Base-by-base conservation (phyloP, 169 alveolate species). In the Eimeria necatrix region DNA sequence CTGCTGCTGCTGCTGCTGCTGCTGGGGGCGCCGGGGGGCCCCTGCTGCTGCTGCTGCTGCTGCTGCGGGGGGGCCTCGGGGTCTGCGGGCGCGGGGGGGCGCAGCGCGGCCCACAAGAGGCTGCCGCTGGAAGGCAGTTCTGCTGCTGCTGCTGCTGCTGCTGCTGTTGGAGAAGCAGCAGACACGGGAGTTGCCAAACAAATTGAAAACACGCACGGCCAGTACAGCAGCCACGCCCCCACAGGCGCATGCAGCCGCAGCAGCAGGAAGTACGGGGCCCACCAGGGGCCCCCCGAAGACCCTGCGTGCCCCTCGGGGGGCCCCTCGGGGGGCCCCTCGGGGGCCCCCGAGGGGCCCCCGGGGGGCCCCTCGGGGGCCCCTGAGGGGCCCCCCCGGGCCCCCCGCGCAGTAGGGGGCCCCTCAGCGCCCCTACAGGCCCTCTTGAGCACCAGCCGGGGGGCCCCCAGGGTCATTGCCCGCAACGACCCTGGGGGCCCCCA, bases 221-320 rank as follows among this genome's bases (percentile, higher is more conserved):
- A 95, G 60, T 92, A 95, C 0, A 96, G 95, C 41, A 96, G 86
- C 95, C 96, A 96, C 4, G 96, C 73, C 16, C 98, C 98, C 24
- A 95, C 24, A 56, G 97, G 98, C 4, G 98, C 96, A 18, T 97
- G 97, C n/a, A 97, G 59, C 26, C 96, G 95, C 83, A 85, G 78
- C 1, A 60, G 94, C 26, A 85, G 95, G 64, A 80, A 96, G 71
- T 96, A 73, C 24, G 93, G 97, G 26, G 86, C 86, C 86, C 86
- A 76, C 86, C 86, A 76, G 61, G 41, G 86, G 86, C 51, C n/a
- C n/a, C n/a, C n/a, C 64, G n/a, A n/a, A n/a, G n/a, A n/a, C n/a
- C n/a, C n/a, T n/a, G n/a, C n/a, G n/a, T n/a, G n/a, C n/a, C 6
- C n/a, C n/a, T 7, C 4, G 73, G 73, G 73, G 73, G 6, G 32